Evolutionary conservation across 805 yeast genomes (phyloP).

Genomic region (Candida tallmaniae): DNA sequence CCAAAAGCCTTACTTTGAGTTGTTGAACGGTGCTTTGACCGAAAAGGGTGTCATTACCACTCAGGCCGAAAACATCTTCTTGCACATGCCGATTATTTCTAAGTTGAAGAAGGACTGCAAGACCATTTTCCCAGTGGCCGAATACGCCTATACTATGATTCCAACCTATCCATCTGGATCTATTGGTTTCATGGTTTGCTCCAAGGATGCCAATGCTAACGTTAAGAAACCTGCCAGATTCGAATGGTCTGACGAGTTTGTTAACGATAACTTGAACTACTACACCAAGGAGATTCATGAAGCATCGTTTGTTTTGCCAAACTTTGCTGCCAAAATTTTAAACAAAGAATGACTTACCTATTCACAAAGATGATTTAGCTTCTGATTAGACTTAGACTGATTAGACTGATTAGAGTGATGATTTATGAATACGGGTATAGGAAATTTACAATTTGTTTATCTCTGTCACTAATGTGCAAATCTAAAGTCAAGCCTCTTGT

Average conservation of each 20-base stretch:
- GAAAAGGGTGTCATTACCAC: constrained; percentile 89
- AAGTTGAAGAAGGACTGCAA: constrained; percentile 77
- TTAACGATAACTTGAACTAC: constrained; percentile 65
- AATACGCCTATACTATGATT: constrained; percentile 85
- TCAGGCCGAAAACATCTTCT: constrained; percentile 95
- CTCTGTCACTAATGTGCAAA: constrained; percentile 19
- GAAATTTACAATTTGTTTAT: too few species aligned
- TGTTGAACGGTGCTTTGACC: constrained; percentile 82
- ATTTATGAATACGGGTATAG: too few species aligned
- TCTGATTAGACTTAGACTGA: constrained; percentile 12
- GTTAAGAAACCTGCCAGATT: constrained; percentile 67
- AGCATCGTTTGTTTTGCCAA: constrained; percentile 89
- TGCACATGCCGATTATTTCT: constrained; percentile 79
- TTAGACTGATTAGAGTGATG: neutral
- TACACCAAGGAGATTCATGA: constrained; percentile 80
- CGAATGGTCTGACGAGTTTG: constrained; percentile 55
- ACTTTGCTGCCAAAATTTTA: constrained; percentile 64
- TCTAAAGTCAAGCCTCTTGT: constrained; percentile 21
- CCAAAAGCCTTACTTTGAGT: constrained; percentile 86
- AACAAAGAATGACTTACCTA: constrained; percentile 19
- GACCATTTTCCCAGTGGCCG: constrained; percentile 85
- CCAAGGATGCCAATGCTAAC: constrained; percentile 62
- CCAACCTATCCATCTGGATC: constrained; percentile 98
- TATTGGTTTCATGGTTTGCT: constrained; percentile 96
- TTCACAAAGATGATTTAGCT: constrained; percentile 7